Evolutionary conservation across 805 yeast species (phyloP).

Genomic region (Naumovozyma baii): DNA sequence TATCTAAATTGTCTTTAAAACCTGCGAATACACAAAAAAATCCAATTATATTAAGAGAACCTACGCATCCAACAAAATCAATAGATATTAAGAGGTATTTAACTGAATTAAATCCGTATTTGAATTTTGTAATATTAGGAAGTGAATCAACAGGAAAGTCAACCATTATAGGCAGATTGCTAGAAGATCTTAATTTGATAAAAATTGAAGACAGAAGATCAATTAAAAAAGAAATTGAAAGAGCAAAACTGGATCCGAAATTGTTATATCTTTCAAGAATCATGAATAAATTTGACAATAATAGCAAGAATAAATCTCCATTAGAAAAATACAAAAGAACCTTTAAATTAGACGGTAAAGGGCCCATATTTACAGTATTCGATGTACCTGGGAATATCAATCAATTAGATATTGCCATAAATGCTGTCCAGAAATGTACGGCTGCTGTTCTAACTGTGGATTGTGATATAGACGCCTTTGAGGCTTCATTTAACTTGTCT

Average conservation of each 20-base stretch:
- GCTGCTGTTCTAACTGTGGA: conserved; percentile 7
- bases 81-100: conserved; percentile 2
- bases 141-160: conserved; percentile 11
- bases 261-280: conserved; percentile 3
- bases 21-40: neutral
- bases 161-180: conserved; percentile 9
- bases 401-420: neutral
- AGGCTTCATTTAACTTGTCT: conserved; percentile 9
- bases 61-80: conserved; percentile 1
- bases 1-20: conserved; percentile 1
- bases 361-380: neutral
- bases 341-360: neutral
- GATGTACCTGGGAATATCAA: conserved; percentile 5
- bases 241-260: neutral
- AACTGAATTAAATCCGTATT: neutral
- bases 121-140: conserved; percentile 6
- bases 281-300: conserved; percentile 7
- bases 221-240: conserved; percentile 2
- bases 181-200: conserved; percentile 5
- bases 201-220: conserved; percentile 7
- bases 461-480: conserved; percentile 9
- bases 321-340: conserved; percentile 2
- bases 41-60: neutral
- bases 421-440: neutral
- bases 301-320: no score